These are phyloP conservation scores for Wickerhamiella slavikovae DNA, from an alignment of 805 yeast genomes.

Conservation along the genomic window DNA sequence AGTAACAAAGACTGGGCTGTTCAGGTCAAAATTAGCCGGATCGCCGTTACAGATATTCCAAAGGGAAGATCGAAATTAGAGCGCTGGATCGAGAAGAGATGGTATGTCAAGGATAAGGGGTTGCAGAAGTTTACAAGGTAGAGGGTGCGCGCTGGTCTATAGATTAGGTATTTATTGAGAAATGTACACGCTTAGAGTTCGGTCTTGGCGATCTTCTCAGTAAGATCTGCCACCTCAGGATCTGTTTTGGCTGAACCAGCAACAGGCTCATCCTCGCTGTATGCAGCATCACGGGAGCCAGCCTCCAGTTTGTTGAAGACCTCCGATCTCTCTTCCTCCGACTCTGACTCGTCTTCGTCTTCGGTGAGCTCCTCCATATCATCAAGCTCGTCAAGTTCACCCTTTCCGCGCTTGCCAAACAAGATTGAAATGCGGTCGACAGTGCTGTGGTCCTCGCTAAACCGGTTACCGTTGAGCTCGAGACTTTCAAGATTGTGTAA, in stretches of 20 bases:
- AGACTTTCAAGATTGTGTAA: conserved; percentile 41
- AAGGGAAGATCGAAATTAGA: conserved; percentile 15
- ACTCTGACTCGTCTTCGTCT: conserved; percentile 43
- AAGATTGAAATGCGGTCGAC: conserved; percentile 38
- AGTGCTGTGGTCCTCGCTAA: conserved; percentile 67
- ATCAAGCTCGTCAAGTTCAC: conserved; percentile 81
- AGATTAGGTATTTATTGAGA: background rate
- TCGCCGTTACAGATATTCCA: conserved; percentile 7
- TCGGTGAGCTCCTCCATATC: conserved; percentile 74
- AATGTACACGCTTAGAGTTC: background rate
- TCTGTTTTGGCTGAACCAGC: conserved; percentile 25
- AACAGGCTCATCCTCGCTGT: no score
- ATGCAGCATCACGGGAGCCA: conserved; percentile 23
- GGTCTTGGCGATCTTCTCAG: conserved; percentile 32
- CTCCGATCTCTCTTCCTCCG: conserved; percentile 36
- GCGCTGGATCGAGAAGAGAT: conserved; percentile 53
- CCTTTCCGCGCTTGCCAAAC: conserved; percentile 54
- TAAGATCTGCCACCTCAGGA: conserved; percentile 32
- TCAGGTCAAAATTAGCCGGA: conserved; percentile 6
- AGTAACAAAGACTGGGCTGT: conserved; percentile 8
- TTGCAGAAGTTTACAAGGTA: conserved; percentile 13
- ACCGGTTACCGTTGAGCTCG: conserved; percentile 85
- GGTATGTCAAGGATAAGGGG: conserved; percentile 49
- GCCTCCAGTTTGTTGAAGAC: conserved; percentile 20
- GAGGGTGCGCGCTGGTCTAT: background rate